Percentiles rank a stretch among this genome's conserved stretches.
These are phyloP conservation scores for Xylaria sp. DNA, from an alignment of 2,329 filamentous ascomycete genomes.

Conservation along the genomic window DNA sequence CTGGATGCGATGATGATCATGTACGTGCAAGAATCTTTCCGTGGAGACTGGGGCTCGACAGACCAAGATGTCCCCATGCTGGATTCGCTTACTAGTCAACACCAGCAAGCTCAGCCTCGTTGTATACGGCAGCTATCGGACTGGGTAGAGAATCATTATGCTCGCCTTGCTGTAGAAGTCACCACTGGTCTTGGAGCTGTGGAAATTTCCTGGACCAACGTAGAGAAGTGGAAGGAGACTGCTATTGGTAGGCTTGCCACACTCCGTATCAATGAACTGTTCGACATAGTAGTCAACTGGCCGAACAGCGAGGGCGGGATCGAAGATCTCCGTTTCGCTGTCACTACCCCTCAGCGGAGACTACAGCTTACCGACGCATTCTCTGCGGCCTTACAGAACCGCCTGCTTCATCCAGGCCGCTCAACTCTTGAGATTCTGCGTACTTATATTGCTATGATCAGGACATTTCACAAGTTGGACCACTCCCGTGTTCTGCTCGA, in stretches of 20 bases:
- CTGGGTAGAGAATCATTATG: constrained; percentile 76
- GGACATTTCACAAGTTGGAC: constrained; percentile 78
- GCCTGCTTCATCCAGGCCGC: constrained; percentile 78
- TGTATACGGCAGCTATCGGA: constrained; percentile 68
- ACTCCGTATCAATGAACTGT: constrained; percentile 76
- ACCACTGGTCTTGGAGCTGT: constrained; percentile 59
- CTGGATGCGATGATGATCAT: constrained; percentile 73
- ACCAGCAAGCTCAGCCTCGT: constrained; percentile 56
- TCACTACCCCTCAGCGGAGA: constrained; percentile 74
- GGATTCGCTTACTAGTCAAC: constrained; percentile 41
- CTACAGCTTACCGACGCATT: constrained; percentile 77
- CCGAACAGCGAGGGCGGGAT: constrained; percentile 76
- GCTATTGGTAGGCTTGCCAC: constrained; percentile 74
- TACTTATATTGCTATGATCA: constrained; percentile 82
- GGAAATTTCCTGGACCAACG: constrained; percentile 62
- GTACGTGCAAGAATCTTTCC: constrained; percentile 70
- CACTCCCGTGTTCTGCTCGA: constrained; percentile 81
- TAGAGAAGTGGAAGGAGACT: constrained; percentile 76
- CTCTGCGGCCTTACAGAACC: constrained; percentile 69
- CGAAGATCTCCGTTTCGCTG: constrained; percentile 76
- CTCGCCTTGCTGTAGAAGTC: constrained; percentile 71
- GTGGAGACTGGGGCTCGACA: constrained; percentile 68
- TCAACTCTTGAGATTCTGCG: constrained; percentile 80
- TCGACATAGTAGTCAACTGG: constrained; percentile 83
- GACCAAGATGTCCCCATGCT: constrained; percentile 41